Base-by-base conservation (phyloP, 768 basidiomycete genomes). In the Leucocoprinus leucothites region DNA sequence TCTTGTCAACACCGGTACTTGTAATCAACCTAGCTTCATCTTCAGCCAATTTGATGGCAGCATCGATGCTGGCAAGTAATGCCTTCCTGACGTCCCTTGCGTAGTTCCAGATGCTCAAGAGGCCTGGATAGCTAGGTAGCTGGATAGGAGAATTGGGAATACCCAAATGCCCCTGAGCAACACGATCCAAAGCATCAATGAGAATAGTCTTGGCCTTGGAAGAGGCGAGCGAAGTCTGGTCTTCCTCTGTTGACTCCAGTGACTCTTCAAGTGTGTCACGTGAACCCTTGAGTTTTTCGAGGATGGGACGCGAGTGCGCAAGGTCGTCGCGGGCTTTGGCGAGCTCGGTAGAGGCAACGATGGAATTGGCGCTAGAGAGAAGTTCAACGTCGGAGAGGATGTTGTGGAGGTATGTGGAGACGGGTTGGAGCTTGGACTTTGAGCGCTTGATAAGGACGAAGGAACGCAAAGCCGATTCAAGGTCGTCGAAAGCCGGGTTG, bases 341-440 rank as follows among this genome's bases (percentile, higher is more conserved):
- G 18, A 87, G 75, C 69, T 98, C 94, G 14, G 79, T 66, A 55
- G 86, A 80, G 1, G 97, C 94, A n/a, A 93, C 84, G 57, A 94
- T 83, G 26, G 85, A 82, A 65, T 99, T 99, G 58, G 93, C 82
- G 9, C 84, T 77, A 3, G 89, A 89, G 56, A 99, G 84, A 22
- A 97, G 74, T 59, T 94, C 91, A 48, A 99, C 77, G 67, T 99
- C 96, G 48, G 85, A 77, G 57, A 99, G 81, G n/a, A 98, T 79
- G 65, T 96, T 87, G 61, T 81, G 80, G 48, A 99, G 82, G 72
- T 96, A 99, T 13, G 93, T 96, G 57, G 89, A 84, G 11, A 87
- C 94, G 14, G 97, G 97, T 21, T 90, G 86, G 42, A 99, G 86
- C 74, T 98, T 99, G 44, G 94, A 96, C 72, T 92, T 93, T n/a